Conservation (phyloP, 495 filamentous ascomycete genomes). For the Trichoderma erinaceum region DNA sequence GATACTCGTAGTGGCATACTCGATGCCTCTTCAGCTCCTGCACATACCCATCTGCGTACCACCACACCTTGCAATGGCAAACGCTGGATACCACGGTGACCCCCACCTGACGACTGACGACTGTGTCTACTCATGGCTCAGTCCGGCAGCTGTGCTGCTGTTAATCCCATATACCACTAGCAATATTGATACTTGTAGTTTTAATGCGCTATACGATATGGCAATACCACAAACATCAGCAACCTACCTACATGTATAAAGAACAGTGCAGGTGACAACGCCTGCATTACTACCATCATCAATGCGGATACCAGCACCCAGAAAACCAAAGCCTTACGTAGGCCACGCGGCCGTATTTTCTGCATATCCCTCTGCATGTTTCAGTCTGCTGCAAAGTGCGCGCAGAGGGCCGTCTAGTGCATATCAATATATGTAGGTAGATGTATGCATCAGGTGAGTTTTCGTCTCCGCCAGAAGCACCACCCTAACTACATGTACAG, state of each 20-base stretch:
- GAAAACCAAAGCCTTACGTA: too few species aligned
- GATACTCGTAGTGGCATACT: background rate
- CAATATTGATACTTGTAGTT: too few species aligned
- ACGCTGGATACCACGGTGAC: background rate
- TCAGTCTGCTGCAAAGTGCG: background rate
- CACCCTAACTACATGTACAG: background rate
- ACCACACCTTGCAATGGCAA: background rate
- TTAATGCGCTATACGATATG: too few species aligned
- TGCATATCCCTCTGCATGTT: background rate
- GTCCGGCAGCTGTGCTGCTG: background rate
- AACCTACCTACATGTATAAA: too few species aligned
- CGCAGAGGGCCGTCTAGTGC: background rate
- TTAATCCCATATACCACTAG: background rate
- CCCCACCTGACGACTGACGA: background rate
- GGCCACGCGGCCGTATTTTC: background rate
- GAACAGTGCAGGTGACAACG: too few species aligned
- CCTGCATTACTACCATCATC: too few species aligned
- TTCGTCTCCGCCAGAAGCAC: background rate
- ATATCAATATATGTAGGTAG: background rate
- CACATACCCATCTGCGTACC: conserved; percentile 7
- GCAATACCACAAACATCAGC: too few species aligned
- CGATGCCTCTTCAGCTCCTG: conserved; percentile 9
- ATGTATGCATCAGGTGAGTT: background rate
- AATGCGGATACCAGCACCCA: too few species aligned
- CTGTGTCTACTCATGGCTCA: background rate